Percentiles rank a stretch among this genome's conserved stretches.
Evolutionary conservation across 768 basidiomycete genomes (phyloP).

Genomic region (Tricholoma matsutake): DNA sequence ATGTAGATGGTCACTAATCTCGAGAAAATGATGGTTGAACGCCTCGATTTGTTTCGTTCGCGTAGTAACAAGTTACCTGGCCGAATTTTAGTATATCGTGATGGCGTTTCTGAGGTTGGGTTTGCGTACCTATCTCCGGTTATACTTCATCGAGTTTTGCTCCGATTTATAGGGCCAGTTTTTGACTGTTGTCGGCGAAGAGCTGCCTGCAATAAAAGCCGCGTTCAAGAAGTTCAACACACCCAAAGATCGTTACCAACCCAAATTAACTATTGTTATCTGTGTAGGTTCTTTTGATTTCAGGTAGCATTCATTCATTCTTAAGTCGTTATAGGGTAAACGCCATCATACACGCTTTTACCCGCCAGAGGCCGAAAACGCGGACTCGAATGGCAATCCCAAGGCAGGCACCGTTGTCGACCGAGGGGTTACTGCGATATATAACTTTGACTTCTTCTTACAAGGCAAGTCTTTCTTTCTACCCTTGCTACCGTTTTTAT

Average conservation of each 20-base stretch:
- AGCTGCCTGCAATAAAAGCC: constrained; percentile 59
- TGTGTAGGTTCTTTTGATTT: constrained; percentile 51
- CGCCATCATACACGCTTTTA: constrained; percentile 61
- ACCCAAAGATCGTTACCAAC: constrained; percentile 39
- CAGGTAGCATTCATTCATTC: not conserved
- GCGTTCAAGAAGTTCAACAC: constrained; percentile 54
- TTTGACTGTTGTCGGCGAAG: constrained; percentile 54
- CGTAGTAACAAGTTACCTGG: constrained; percentile 48
- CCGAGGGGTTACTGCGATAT: constrained; percentile 67
- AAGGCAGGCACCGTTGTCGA: constrained; percentile 81
- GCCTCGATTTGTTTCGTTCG: constrained; percentile 49
- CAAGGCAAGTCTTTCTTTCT: constrained; percentile 42
- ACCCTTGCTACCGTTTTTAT: not conserved
- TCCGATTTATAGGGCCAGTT: constrained; percentile 66
- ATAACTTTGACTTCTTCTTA: constrained; percentile 64
- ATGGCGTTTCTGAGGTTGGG: constrained; percentile 76
- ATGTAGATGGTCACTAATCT: constrained; percentile 74
- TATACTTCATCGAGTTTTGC: not conserved
- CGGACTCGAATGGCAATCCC: constrained; percentile 69
- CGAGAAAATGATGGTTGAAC: constrained; percentile 60
- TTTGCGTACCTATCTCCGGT: not conserved
- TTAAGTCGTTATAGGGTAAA: constrained; percentile 34
- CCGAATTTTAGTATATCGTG: constrained; percentile 71
- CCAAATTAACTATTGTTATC: constrained; percentile 67
- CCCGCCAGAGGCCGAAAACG: constrained; percentile 48